Percentiles rank a stretch among this genome's conserved stretches.
Conservation (phyloP, 768 basidiomycete genomes). For the Lentinula raphanica region DNA sequence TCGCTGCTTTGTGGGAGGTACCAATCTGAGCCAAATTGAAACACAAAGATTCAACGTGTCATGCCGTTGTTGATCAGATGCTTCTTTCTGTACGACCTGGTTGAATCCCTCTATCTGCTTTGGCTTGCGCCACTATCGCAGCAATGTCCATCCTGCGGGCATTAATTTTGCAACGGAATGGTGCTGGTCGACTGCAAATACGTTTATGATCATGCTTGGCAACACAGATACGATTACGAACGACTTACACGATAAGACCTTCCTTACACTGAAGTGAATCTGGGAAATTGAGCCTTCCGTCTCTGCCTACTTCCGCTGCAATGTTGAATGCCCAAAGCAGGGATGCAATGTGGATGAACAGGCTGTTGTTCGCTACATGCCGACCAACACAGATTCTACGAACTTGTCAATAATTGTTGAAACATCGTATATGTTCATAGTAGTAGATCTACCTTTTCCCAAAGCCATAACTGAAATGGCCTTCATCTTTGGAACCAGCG, state of each 20-base stretch:
- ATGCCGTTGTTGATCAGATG: no score
- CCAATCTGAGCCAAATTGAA: no score
- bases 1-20: no score
- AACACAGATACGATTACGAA: neutral
- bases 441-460: conserved; percentile 10
- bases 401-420: neutral
- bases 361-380: conserved; percentile 23
- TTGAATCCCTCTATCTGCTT: neutral
- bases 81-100: no score
- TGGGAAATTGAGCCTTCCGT: neutral
- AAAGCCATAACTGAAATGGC: conserved; percentile 21
- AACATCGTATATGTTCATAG: neutral
- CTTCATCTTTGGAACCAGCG: conserved; percentile 12
- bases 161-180: neutral
- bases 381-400: conserved; percentile 19
- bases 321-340: conserved; percentile 18
- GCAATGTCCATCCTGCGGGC: neutral
- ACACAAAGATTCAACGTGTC: no score
- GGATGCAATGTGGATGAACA: conserved; percentile 25
- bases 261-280: neutral
- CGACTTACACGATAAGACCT: conserved; percentile 5
- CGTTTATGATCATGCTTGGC: neutral
- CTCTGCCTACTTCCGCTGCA: neutral
- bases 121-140: neutral
- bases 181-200: neutral